Evolutionary conservation across 257 asterid genomes (phyloP).

Genomic region (Rauvolfia tetraphylla): DNA sequence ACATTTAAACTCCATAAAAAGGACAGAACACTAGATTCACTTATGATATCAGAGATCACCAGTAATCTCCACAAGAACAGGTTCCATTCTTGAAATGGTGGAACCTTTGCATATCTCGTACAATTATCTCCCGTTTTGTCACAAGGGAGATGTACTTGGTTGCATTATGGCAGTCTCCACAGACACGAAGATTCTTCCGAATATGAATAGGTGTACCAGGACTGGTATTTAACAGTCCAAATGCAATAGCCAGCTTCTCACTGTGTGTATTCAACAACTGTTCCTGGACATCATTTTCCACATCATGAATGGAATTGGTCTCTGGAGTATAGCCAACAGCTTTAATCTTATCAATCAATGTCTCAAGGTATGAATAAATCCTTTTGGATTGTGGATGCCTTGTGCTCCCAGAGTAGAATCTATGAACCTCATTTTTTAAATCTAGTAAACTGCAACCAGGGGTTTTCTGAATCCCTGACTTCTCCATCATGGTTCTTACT

Average conservation of each 20-base stretch:
- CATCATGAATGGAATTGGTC: conserved; percentile 69
- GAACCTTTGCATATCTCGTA: conserved; percentile 88
- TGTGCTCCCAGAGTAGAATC: conserved; percentile 85
- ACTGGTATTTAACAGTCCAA: conserved; percentile 63
- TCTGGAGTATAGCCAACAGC: conserved; percentile 76
- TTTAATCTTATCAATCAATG: conserved; percentile 62
- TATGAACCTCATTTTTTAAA: conserved; percentile 73
- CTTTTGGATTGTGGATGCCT: conserved; percentile 66
- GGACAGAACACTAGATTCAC: neutral
- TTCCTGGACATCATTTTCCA: conserved; percentile 82
- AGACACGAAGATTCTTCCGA: conserved; percentile 90
- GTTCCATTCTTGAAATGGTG: conserved; percentile 82
- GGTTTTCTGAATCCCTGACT: conserved; percentile 71
- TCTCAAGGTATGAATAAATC: conserved; percentile 61
- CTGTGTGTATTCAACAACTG: conserved; percentile 72
- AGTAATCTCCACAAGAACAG: conserved; percentile 90
- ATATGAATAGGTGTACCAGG: conserved; percentile 73
- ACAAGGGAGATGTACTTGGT: conserved; percentile 82
- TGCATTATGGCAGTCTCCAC: conserved; percentile 86
- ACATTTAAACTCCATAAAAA: neutral
- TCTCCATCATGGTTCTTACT: conserved; percentile 83
- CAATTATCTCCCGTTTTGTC: conserved; percentile 70
- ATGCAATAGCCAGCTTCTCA: conserved; percentile 88
- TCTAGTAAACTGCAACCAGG: conserved; percentile 86
- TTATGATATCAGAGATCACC: conserved; percentile 43